Evolutionary conservation across 1,284 basidiomycete species (phyloP).

Genomic region (Trametes versicolor): DNA sequence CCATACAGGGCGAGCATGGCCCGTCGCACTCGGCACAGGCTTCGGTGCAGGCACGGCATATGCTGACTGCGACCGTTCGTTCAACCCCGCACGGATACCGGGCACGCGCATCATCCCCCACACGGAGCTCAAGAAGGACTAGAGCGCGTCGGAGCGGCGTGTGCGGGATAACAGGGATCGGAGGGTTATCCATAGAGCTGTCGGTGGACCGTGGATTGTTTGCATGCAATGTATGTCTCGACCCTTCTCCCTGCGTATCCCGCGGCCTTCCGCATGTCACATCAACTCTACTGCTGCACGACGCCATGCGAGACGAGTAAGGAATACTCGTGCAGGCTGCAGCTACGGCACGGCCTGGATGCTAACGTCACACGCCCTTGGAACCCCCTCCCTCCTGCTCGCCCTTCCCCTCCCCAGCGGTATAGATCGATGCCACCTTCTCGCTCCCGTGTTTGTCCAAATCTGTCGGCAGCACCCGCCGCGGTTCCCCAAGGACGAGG

Average conservation of each 20-base stretch:
- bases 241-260: conserved; percentile 10
- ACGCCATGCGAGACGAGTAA: not conserved
- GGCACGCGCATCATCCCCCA: conserved; percentile 81
- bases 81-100: conserved; percentile 94
- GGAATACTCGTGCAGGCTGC: conserved; percentile 1
- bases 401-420: conserved; percentile 16
- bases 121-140: conserved; percentile 38
- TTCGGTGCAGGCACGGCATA: conserved; percentile 91
- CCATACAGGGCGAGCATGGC: conserved; percentile 91
- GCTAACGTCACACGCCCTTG: conserved; percentile 12
- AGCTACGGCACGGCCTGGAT: not conserved
- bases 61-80: conserved; percentile 95
- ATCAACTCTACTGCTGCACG: not conserved
- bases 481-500: conserved; percentile 68
- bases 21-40: conserved; percentile 92
- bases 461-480: conserved; percentile 43
- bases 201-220: conserved; percentile 10
- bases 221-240: conserved; percentile 34
- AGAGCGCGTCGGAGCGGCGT: conserved; percentile 13
- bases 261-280: not conserved
- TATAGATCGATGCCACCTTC: conserved; percentile 34
- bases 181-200: conserved; percentile 24
- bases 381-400: not conserved
- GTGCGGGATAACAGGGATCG: not conserved
- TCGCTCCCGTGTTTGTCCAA: conserved; percentile 32